phyloP scores from a whole-genome alignment of 345 rosid species.

The Ceriops decandra region DNA sequence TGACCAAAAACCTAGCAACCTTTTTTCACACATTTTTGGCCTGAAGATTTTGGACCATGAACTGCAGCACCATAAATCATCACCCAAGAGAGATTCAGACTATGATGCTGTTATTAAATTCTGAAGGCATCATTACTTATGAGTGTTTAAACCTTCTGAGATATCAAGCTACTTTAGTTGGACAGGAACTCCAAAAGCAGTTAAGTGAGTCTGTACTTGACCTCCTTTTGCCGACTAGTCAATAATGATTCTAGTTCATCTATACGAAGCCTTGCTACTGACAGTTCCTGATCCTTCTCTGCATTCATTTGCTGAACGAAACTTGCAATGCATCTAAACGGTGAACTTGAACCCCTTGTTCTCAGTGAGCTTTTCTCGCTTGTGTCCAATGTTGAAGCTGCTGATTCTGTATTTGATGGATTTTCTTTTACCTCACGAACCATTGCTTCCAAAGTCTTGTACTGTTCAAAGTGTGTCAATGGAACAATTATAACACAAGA shows the following conservation, averaged over 20 bases:
- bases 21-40: no score
- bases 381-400: constrained; percentile 37
- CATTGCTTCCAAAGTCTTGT: constrained; percentile 75
- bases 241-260: constrained; percentile 65
- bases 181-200: neutral
- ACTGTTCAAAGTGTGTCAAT: constrained; percentile 45
- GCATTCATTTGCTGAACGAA: constrained; percentile 79
- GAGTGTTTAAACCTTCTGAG: neutral
- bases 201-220: constrained; percentile 16
- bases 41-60: neutral
- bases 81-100: neutral
- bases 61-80: neutral
- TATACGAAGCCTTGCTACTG: constrained; percentile 54
- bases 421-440: constrained; percentile 55
- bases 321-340: constrained; percentile 84
- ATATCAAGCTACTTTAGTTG: neutral
- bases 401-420: constrained; percentile 41
- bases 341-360: constrained; percentile 87
- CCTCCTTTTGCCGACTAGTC: constrained; percentile 76
- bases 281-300: constrained; percentile 81
- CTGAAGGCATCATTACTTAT: neutral
- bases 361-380: constrained; percentile 50
- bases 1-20: no score
- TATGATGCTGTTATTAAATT: neutral
- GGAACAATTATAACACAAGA: constrained; percentile 2